Base-by-base conservation (phyloP, 2,329 filamentous ascomycete genomes). In the Aspergillus nomiae region DNA sequence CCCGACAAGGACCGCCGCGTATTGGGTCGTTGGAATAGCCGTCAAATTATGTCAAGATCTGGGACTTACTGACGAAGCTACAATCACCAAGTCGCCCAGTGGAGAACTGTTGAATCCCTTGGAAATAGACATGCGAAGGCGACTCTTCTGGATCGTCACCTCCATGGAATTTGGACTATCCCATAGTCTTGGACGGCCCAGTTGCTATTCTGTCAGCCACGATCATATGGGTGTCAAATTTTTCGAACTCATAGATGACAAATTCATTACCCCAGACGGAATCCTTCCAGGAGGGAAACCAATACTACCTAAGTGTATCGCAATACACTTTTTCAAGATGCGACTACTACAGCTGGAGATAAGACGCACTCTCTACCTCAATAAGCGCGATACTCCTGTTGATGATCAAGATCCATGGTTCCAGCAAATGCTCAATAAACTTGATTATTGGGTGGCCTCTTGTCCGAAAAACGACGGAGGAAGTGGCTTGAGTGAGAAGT, bases 291-390 rank as follows among this genome's bases (percentile, higher is more conserved):
- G 82, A 12, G 91, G 89, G 1, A 90, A 89, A 6, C 84, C 87
- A 1, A 92, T 91, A 43, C 85, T 94, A 68, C 92, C 91, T 73
- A 99, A 99, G 76, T 87, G 92, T 70, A 89, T 96, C 30, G 90
- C 92, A 2, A 93, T 97, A 65, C 94, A 99, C 75, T 95, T 96
- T 71, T 93, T 93, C 81, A 94, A 92, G 74, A 96, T 97, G 92
- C 86, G 92, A 60, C 78, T 96, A 62, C 82, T 94, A 14, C 94
- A 97, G 75, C 87, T 94, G 16, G 94, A 98, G 77, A 95, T 97
- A 50, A 86, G 93, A 62, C 87, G 93, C 62, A 90, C 89, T 8
- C 82, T 98, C 0, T 98, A 99, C 74, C 90, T 96, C 70, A 90
- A 89, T 76, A 95, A 95, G 77, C 86, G 90, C 51, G 80, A 87